Evolutionary conservation across 345 rosid species (phyloP), one percentile per base, ranked within the genome.

Genomic region (Litchi chinensis): DNA sequence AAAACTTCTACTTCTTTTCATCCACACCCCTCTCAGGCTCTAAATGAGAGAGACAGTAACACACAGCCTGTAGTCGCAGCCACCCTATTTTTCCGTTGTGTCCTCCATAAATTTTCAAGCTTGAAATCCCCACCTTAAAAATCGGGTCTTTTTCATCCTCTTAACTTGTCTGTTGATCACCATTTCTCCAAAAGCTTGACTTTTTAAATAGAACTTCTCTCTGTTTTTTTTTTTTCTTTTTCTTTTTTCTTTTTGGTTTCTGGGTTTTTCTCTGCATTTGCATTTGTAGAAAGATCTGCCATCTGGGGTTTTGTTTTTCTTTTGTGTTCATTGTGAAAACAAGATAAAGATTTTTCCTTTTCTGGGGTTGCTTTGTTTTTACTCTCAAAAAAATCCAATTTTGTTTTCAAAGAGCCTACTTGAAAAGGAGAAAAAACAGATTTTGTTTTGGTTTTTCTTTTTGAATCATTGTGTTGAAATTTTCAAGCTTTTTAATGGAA

Each of bases 11-110:
- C 10, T 13, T 24, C 0, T 43, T 77, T 40, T 41, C 74, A 77
- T 40, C n/a, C 18, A 22, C 12, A 28, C 37, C 68, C 79, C 13
- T 60, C 26, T 21, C 65, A 19, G n/a, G 2, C 57, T 0, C 32
- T 6, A 44, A 50, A 22, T 13, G n/a, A 37, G 22, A 10, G 64
- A 40, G 54, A 56, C 67, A 26, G 7, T 5, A 5, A 21, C 32
- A 66, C 21, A 3, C 66, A 15, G 56, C 57, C 68, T 60, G 32
- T 5, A 24, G 40, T 62, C 12, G 24, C 40, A 22, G 68, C 71
- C 77, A 65, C 75, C 72, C 79, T 75, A 70, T 62, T 26, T 65
- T 65, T 70, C 70, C 79, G 82, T 56, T 71, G 77, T 8, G 62
- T 70, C 48, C 52, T 76, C 44, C 72, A 3, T 16, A 52, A 60